Base-by-base conservation (phyloP, 2,329 filamentous ascomycete species). In the Boeremia lycopersici region DNA sequence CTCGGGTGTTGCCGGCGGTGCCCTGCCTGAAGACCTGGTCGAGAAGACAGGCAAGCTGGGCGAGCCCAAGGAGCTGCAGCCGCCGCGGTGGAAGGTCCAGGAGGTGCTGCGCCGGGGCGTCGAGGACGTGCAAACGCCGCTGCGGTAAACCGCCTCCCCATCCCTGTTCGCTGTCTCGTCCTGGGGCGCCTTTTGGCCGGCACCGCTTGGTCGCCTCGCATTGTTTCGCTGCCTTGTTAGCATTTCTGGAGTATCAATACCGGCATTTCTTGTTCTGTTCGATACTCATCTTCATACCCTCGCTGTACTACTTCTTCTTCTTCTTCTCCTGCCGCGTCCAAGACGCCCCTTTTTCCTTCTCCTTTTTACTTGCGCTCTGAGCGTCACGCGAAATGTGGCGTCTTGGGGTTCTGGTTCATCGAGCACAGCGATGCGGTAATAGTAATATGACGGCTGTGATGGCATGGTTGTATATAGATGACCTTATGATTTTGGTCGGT, bases 1-100 rank as follows among this genome's bases (percentile, higher is more conserved):
- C n/a, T 96, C 90, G 12, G 95, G 95, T 63, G 86, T 97, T 68
- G 93, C 95, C 11, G 95, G 95, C 61, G 95, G 95, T 53, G 86
- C 90, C 33, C 85, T 91, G 44, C 88, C 90, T 8, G 81, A 93
- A 3, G 88, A 90, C 31, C 86, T 93, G 70, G 86, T 88, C 73
- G 90, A 96, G 75, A 63, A 60, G 53, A 53, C 33, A 4, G 42
- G 41, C 86, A 68, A 30, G 78, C 78, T 49, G 77, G 78, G 53
- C 77, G 81, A 62, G 73, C 74, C 76, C 25, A 77, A 79, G 57
- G 69, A 75, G n/a, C 67, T 85, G 46, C 80, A 76, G 35, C 85
- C 90, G 49, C 93, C 93, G 10, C 82, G 93, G 63, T 97, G 93
- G 93, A 83, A 82, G 59, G 75, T 93, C 15, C 84, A 90, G 61